A percentile compares a stretch with the other conserved stretches of the same genome.
Conservation (phyloP, 1,284 basidiomycete genomes). For the Leccinum holopus region DNA sequence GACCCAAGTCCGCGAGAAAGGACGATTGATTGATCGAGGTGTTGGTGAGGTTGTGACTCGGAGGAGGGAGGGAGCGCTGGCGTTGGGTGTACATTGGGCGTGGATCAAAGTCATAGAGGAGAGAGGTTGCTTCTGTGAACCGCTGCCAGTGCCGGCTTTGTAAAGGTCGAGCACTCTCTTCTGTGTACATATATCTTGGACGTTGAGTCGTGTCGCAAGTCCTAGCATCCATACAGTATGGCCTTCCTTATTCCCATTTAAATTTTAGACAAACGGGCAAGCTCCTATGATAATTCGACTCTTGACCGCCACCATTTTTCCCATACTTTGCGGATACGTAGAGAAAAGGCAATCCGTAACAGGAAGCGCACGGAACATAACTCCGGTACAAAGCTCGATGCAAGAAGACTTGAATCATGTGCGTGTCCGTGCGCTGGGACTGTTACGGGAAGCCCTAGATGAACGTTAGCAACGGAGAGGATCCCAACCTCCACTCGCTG, state of each 20-base stretch:
- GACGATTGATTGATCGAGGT: conserved; percentile 37
- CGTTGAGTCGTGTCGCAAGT: not conserved
- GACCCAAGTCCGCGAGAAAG: conserved; percentile 40
- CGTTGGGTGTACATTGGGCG: not conserved
- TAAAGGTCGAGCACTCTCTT: not conserved
- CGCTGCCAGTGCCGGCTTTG: not conserved
- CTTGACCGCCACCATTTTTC: too few species aligned
- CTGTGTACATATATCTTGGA: not conserved
- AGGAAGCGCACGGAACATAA: too few species aligned
- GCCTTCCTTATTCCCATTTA: too few species aligned
- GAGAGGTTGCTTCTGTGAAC: not conserved
- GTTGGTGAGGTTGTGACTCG: not conserved
- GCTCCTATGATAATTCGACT: too few species aligned
- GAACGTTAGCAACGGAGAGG: too few species aligned
- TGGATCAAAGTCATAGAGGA: not conserved
- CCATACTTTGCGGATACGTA: too few species aligned
- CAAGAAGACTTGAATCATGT: too few species aligned
- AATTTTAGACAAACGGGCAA: not conserved
- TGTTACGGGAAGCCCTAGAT: too few species aligned
- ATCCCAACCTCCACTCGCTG: too few species aligned
- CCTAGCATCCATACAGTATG: not conserved
- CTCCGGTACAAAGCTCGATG: too few species aligned
- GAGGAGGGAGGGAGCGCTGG: not conserved
- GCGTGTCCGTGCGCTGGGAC: too few species aligned
- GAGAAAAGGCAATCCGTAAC: too few species aligned